phyloP scores from a whole-genome alignment of 1,139 yeast species.

The Nakaseomyces nivariensis region DNA sequence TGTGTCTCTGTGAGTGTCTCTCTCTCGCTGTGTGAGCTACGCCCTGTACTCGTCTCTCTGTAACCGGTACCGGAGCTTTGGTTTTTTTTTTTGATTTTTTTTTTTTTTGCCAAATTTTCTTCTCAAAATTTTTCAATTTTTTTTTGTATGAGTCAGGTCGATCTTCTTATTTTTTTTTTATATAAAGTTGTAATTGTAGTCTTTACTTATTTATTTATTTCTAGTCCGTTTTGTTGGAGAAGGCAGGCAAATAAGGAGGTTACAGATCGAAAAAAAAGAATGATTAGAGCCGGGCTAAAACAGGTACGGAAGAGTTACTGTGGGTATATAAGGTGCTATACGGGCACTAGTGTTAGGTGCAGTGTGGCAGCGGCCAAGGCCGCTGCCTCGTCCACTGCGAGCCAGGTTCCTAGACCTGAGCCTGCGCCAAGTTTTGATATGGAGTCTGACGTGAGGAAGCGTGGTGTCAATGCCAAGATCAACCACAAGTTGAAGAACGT shows the following conservation, averaged over 20 bases:
- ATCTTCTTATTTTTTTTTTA: too few species aligned
- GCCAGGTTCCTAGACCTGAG: constrained; percentile 31
- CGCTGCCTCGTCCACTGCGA: background rate
- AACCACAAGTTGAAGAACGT: constrained; percentile 7
- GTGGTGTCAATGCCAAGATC: constrained; percentile 2
- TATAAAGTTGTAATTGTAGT: too few species aligned
- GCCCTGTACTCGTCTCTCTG: too few species aligned
- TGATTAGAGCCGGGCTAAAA: background rate
- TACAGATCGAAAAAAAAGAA: background rate
- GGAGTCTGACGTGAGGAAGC: constrained; percentile 7
- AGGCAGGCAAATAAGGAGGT: background rate
- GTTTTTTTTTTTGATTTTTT: background rate
- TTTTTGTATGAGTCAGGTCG: too few species aligned
- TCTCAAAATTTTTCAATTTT: background rate
- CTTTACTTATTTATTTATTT: too few species aligned
- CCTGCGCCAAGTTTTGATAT: constrained; percentile 45
- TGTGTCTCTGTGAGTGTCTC: too few species aligned
- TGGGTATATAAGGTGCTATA: background rate
- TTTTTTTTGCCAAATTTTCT: background rate
- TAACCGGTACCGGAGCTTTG: background rate
- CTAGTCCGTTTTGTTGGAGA: too few species aligned
- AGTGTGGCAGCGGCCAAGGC: background rate
- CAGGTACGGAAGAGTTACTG: constrained; percentile 1
- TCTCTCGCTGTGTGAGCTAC: too few species aligned
- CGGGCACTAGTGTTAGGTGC: background rate